phyloP scores from a whole-genome alignment of 1,139 yeast species.

The Saccharomyces hybrid region DNA sequence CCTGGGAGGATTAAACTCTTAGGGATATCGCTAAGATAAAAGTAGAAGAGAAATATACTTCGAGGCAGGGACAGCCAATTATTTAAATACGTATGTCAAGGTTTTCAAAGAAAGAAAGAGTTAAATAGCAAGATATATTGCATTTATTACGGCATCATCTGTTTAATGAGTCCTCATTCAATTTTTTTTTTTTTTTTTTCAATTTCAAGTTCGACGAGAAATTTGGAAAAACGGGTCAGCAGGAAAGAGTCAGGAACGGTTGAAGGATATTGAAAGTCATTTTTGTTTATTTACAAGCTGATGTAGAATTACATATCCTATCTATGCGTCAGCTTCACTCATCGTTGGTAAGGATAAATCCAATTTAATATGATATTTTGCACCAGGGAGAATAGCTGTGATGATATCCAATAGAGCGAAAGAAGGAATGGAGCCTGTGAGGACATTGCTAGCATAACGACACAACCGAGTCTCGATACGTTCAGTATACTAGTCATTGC shows the following conservation, averaged over 20 bases:
- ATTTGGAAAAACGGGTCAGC: not conserved
- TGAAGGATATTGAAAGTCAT: not conserved
- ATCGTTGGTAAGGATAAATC: conserved; percentile 42
- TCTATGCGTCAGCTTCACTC: not conserved
- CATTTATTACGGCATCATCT: not conserved
- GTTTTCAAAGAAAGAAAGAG: not conserved
- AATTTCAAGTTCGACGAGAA: not conserved
- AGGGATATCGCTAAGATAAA: not conserved
- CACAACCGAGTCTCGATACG: conserved; percentile 63
- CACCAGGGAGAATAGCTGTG: conserved; percentile 63
- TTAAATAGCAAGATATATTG: not conserved
- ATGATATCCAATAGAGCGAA: conserved; percentile 78
- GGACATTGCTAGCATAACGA: conserved; percentile 74
- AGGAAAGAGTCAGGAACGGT: not conserved
- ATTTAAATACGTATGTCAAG: not conserved
- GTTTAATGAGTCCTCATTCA: not conserved
- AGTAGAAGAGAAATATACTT: not conserved
- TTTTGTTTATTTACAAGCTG: conserved; percentile 21
- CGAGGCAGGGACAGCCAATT: not conserved
- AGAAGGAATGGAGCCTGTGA: conserved; percentile 82
- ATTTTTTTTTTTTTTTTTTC: not conserved
- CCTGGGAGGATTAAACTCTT: not conserved
- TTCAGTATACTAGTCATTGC: conserved; percentile 42
- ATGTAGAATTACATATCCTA: conserved; percentile 1
- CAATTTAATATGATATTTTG: conserved; percentile 72